Conservation (phyloP, 106 monocot species). For the Phalaenopsis aphrodite region DNA sequence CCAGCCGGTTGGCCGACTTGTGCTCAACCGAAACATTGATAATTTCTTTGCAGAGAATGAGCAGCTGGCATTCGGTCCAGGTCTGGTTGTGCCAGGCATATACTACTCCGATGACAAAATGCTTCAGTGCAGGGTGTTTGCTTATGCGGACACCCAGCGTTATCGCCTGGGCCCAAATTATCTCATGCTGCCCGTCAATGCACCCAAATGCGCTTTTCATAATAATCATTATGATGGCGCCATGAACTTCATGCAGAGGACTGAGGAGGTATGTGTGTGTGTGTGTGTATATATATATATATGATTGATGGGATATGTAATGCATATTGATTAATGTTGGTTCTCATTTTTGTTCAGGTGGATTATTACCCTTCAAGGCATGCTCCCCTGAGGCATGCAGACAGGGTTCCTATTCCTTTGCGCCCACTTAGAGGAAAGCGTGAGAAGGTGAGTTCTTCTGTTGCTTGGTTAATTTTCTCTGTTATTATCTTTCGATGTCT, state of each 20-base stretch:
- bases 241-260: slow-evolving; percentile 84
- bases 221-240: slow-evolving; percentile 82
- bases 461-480: neutral
- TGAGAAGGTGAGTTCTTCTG: slow-evolving; percentile 38
- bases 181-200: slow-evolving; percentile 73
- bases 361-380: slow-evolving; percentile 73
- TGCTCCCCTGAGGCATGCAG: slow-evolving; percentile 35
- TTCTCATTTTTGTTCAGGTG: slow-evolving; percentile 23
- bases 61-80: slow-evolving; percentile 81
- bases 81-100: slow-evolving; percentile 70
- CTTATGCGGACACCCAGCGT: slow-evolving; percentile 78
- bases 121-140: slow-evolving; percentile 72
- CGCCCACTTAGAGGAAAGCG: slow-evolving; percentile 41
- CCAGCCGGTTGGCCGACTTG: slow-evolving; percentile 67
- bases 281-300: too few species aligned
- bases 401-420: slow-evolving; percentile 30
- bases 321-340: too few species aligned
- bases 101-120: slow-evolving; percentile 89
- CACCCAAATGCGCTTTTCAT: slow-evolving; percentile 65
- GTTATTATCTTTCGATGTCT: too few species aligned
- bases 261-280: slow-evolving; percentile 46
- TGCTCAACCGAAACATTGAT: slow-evolving; percentile 75
- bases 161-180: slow-evolving; percentile 84
- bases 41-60: slow-evolving; percentile 87
- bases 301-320: too few species aligned